A percentile compares a stretch with the other conserved stretches of the same genome.
phyloP scores from a whole-genome alignment of 2,329 filamentous ascomycete genomes.

The Penicillium sp. region DNA sequence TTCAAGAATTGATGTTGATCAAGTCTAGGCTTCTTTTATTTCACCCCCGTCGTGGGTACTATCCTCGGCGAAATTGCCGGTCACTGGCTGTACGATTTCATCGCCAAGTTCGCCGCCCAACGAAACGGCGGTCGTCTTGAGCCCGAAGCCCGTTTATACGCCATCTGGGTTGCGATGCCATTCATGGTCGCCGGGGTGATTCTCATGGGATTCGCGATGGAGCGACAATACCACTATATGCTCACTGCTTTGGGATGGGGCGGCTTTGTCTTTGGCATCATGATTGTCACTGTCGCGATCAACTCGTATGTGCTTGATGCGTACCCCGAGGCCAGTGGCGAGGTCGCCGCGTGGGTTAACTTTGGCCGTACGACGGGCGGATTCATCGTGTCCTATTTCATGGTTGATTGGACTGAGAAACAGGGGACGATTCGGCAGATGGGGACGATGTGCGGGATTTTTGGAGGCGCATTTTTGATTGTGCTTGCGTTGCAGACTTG shows the following conservation, averaged over 20 bases:
- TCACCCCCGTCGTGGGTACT: constrained; percentile 52
- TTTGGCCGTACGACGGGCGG: constrained; percentile 47
- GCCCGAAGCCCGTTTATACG: constrained; percentile 51
- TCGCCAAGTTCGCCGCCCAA: constrained; percentile 44
- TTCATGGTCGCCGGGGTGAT: constrained; percentile 49
- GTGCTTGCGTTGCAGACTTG: constrained; percentile 33
- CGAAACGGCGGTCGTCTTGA: constrained; percentile 50
- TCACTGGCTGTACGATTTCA: constrained; percentile 52
- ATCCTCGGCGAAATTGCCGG: constrained; percentile 51
- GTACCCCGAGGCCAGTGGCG: constrained; percentile 52
- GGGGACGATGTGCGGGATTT: constrained; percentile 45
- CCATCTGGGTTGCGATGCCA: constrained; percentile 45
- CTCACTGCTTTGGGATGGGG: constrained; percentile 48
- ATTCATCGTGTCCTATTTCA: constrained; percentile 50
- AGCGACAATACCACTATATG: constrained; percentile 50
- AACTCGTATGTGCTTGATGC: constrained; percentile 51
- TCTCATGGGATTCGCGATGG: constrained; percentile 50
- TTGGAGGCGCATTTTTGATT: constrained; percentile 34
- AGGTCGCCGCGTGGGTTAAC: constrained; percentile 51
- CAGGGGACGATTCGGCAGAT: constrained; percentile 44
- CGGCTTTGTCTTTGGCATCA: constrained; percentile 52
- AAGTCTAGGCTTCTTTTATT: constrained; percentile 48
- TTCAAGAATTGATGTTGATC: no score
- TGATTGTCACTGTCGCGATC: constrained; percentile 50
- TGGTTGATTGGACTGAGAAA: constrained; percentile 47